phyloP scores from a whole-genome alignment of 176 grass and related monocot genomes.

The Stipa capillata region DNA sequence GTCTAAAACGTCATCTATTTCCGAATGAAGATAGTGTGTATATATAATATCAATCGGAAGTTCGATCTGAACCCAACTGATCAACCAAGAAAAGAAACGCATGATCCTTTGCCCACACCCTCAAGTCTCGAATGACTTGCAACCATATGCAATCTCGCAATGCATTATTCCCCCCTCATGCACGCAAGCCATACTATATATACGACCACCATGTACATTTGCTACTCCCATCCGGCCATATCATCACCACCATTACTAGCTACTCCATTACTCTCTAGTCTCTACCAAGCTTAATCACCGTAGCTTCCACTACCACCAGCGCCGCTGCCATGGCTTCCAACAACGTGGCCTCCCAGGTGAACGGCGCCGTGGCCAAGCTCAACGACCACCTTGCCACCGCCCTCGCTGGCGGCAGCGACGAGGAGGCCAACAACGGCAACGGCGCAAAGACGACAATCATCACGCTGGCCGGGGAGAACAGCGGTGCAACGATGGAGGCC shows the following conservation, averaged over 20 bases:
- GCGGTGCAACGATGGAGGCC: conserved; percentile 47
- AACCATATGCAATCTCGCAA: neutral
- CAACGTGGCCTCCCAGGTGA: conserved; percentile 23
- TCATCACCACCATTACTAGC: no score
- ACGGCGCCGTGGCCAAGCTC: conserved; percentile 41
- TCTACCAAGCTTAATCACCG: neutral
- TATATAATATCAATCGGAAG: no score
- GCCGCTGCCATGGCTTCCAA: conserved; percentile 19
- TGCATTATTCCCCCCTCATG: neutral
- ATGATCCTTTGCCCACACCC: conserved; percentile 26
- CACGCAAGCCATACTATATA: conserved; percentile 10
- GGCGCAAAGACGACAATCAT: conserved; percentile 36
- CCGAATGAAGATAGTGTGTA: no score
- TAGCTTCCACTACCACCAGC: no score
- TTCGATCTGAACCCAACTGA: neutral
- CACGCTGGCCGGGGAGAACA: conserved; percentile 64
- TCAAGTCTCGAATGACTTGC: conserved; percentile 30
- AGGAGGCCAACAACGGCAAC: neutral
- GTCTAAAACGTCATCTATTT: no score
- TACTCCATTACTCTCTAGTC: neutral
- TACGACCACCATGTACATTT: neutral
- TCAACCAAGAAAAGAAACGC: neutral
- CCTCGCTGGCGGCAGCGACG: neutral
- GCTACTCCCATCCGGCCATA: neutral
- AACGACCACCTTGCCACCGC: conserved; percentile 40